Base-by-base conservation (phyloP, 768 basidiomycete species). In the Astraeus odoratus region DNA sequence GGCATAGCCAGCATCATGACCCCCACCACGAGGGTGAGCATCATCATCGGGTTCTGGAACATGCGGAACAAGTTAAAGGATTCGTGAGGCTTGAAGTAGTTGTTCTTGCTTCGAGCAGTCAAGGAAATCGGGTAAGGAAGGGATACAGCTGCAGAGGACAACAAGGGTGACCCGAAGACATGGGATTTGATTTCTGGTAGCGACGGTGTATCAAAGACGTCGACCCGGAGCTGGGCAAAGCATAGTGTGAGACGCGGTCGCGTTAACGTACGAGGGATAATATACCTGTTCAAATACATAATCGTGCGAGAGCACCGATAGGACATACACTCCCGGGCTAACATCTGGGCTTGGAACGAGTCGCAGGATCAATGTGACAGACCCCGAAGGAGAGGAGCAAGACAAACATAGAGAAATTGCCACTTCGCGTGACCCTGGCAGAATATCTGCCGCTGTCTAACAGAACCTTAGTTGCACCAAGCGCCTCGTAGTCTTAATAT, bases 21-120 rank as follows among this genome's bases (percentile, higher is more conserved):
- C 29, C 74, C 86, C 36, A 75, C 82, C 51, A 75, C 63, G 24
- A 78, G 71, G 80, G 86, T 84, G 60, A 89, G 73, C 47, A 91
- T 65, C 73, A 86, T 84, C 87, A 91, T 89, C 6, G 87, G 87
- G 57, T 79, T 91, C 46, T 81, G 77, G 56, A 91, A 69, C 83
- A 91, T 88, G 42, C 69, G 77, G 46, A 83, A 44, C 19, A 87
- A 50, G 60, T 83, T 83, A 72, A 91, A 91, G 15, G 80, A 77
- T 59, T 88, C 76, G 25, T 60, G 75, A 20, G 83, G 79, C 23
- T 79, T 68, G 58, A 85, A 89, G 61, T 83, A 91, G 40, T 56
- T 67, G 55, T 78, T 70, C 58, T 72, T 78, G 45, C 72, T 68
- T 44, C 75, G 76, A 4, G 84, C 71, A 1, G 64, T 56, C 39